Evolutionary conservation across 345 rosid genomes (phyloP), one percentile per base, ranked within the genome.

Genomic region (Eutrema japonicum): DNA sequence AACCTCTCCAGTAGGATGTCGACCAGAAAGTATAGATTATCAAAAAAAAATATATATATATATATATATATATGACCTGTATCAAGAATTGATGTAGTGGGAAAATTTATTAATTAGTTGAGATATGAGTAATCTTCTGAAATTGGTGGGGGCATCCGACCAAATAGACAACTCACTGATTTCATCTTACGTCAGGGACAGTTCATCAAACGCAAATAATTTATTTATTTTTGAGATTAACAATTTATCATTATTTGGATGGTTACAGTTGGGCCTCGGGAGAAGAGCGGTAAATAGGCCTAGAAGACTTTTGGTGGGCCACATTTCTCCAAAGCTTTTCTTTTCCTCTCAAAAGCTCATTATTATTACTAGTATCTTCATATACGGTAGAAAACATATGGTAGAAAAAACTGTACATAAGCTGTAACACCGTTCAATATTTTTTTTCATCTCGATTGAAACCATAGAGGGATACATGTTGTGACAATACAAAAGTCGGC

Each of bases 91-190:
- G 30, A 66, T 11, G 41, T 32, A 14, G 4, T 66, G 30, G 14
- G 73, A 8, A 33, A 58, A 51, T 27, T 61, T 32, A 10, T 43
- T 32, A 57, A 56, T 66, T 45, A 14, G 49, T 5, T 29, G 18
- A 8, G 53, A 53, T 40, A 59, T 75, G 78, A 75, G 54, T 67
- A 67, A 59, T 75, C 13, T 67, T 59, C 46, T 13, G 38, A 74
- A 67, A 57, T 50, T 59, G 38, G 64, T 75, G 72, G 74, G 68
- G 50, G 10, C 33, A 60, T 68, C 56, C 56, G 64, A 75, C 63
- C 74, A 60, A 51, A 75, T 61, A 68, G 74, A 75, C 78, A 75
- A 75, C 78, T 68, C 78, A 68, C 68, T 75, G 74, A 52, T 52
- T 60, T 60, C 63, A 60, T 75, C 64, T 75, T 75, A 68, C 74